Evolutionary conservation across 139 green algal species (phyloP), one percentile per base, ranked within the genome.

Genomic region (Picochlorum sp.): DNA sequence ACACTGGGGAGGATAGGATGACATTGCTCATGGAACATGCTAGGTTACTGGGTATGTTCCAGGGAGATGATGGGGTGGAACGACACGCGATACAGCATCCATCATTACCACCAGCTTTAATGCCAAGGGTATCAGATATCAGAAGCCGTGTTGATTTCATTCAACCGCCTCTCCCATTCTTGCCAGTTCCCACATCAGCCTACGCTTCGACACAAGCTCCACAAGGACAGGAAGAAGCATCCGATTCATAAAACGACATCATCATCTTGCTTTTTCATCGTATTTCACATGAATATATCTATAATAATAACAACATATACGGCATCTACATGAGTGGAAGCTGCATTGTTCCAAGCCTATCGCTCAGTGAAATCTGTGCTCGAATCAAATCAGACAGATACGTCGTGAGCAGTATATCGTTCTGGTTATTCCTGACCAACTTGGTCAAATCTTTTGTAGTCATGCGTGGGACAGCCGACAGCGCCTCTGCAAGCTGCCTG

Each of bases 361-460:
- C 92, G 24, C 89, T 82, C 38, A 98, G 77, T 3, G 92, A 82
- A 21, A 97, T 71, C 62, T 97, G 90, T 6, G 89, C 75, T 16
- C 80, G 77, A 37, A 92, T 79, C 38, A 97, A 82, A 72, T 92
- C 89, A 21, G 85, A 72, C 57, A 97, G 80, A 79, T 96, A 97
- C 47, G 83, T 78, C 4, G 95, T 72, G 45, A 95, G 74, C 59
- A 96, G 59, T 6, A 87, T 69, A 62, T 97, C 89, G 75, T 94
- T 87, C 66, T 89, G 67, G 59, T 72, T 88, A 73, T 95, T 88
- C 44, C 87, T 81, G 70, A 94, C 85, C 28, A 96, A 64, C 28
- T 76, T 66, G 64, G 94, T 84, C 62, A 98, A 91, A 41, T 92
- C 81, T 8, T 86, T 68, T 3, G 62, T 49, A 8, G 59, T 76